phyloP scores from a whole-genome alignment of 305 asterid genomes.

The Fraxinus nigra region DNA sequence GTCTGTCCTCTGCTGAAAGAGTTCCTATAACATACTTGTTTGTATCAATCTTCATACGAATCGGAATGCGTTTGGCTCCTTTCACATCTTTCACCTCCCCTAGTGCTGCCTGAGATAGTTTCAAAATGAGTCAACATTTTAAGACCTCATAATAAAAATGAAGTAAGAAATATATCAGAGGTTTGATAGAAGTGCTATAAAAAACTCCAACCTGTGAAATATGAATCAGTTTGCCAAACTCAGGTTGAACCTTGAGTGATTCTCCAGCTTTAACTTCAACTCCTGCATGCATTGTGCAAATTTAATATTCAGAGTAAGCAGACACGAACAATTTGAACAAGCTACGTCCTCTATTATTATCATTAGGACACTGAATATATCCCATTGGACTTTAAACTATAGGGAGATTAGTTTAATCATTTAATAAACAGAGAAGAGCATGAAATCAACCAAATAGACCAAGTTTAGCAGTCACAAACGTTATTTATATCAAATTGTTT shows the following conservation, averaged over 20 bases:
- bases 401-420: neutral
- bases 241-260: conserved; percentile 44
- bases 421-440: neutral
- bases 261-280: conserved; percentile 68
- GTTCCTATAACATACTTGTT: conserved; percentile 48
- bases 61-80: conserved; percentile 39
- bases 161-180: no score
- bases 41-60: conserved; percentile 40
- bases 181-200: neutral
- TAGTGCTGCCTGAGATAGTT: conserved; percentile 51
- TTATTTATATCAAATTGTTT: neutral
- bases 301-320: neutral
- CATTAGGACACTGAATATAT: neutral
- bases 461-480: neutral
- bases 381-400: neutral
- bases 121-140: neutral
- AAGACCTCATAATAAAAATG: neutral
- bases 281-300: conserved; percentile 33
- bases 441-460: neutral
- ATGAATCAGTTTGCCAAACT: conserved; percentile 42
- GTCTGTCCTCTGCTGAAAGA: conserved; percentile 48
- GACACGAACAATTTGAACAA: neutral
- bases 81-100: conserved; percentile 65
- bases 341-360: neutral
- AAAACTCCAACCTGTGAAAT: conserved; percentile 59